Base-by-base conservation (phyloP, 345 rosid species). In the Raphanus raphanistrum region DNA sequence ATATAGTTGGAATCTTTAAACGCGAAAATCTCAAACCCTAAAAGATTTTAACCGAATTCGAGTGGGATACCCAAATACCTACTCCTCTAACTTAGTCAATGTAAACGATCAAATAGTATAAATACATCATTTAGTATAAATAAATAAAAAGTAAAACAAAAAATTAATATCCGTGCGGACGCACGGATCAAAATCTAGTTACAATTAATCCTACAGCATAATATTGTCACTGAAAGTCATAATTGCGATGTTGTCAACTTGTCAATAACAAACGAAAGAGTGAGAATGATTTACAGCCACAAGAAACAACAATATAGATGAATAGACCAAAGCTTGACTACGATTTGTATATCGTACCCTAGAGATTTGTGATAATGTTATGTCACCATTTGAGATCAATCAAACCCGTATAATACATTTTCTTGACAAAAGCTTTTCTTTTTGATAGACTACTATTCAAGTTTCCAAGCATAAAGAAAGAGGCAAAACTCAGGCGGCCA, bases 401-500 rank as follows among this genome's bases (percentile, higher is more conserved):
- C 45, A 32, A 63, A 17, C 50, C 28, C 50, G 29, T 35, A 35
- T 17, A 35, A 21, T 10, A 25, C 50, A 64, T 21, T 21, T 36
- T 64, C 50, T 35, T 35, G 68, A 64, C 8, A 35, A 71, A 72
- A 57, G 76, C 15, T 72, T 73, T 45, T 38, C 15, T 54, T 55
- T 63, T 55, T 55, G 5, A 32, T 26, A 35, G 28, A 54, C 8
- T 71, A 33, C 79, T 73, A 79, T 60, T 84, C 84, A 31, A 73
- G 79, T 75, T 84, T 84, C 83, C 83, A 82, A 58, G 86, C 86
- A 76, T 81, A 77, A 12, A 95, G 91, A 79, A 90, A 87, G 59
- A 95, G 89, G 78, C 92, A 90, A 80, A 95, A 92, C 66, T 95
- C 97, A 0, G 86, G 78, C 2, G 84, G 43, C n/a, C 80, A 28